These are phyloP conservation scores for Lecanicillium sp. DNA, from an alignment of 2,329 filamentous ascomycete genomes.

Conservation along the genomic window DNA sequence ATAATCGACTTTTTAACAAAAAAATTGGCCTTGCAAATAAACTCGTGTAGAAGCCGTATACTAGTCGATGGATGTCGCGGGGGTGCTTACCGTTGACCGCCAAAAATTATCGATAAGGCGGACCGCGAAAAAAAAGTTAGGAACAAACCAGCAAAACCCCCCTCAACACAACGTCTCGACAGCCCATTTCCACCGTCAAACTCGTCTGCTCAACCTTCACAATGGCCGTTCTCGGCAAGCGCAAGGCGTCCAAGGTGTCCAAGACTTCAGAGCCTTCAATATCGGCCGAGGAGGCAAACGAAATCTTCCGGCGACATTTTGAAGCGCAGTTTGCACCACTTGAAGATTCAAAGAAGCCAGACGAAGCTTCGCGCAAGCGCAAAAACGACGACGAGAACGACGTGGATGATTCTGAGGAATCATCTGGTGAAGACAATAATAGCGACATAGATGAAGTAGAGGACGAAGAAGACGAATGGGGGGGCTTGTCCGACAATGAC, in stretches of 20 bases:
- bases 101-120: not conserved
- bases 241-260: constrained; percentile 36
- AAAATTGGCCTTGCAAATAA: too few relatives aligned
- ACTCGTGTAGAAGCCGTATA: too few relatives aligned
- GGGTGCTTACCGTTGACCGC: too few relatives aligned
- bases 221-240: constrained; percentile 42
- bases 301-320: constrained; percentile 75
- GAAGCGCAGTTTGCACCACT: constrained; percentile 81
- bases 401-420: constrained; percentile 19
- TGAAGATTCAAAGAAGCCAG: constrained; percentile 22
- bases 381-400: constrained; percentile 20
- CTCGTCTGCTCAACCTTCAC: too few relatives aligned
- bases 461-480: constrained; percentile 16
- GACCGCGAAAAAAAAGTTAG: not conserved
- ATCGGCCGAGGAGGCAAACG: constrained; percentile 51
- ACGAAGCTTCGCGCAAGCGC: constrained; percentile 14
- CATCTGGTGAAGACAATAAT: constrained; percentile 14
- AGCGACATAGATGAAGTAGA: constrained; percentile 26
- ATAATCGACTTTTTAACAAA: too few relatives aligned
- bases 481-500: constrained; percentile 15
- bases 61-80: too few relatives aligned
- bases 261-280: constrained; percentile 18
- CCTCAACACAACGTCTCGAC: not conserved
- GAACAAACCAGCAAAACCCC: not conserved
- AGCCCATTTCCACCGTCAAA: too few relatives aligned